These are phyloP conservation scores for Vaucheria bursata DNA, from an alignment of 352 stramenopile genomes.

Conservation along the genomic window DNA sequence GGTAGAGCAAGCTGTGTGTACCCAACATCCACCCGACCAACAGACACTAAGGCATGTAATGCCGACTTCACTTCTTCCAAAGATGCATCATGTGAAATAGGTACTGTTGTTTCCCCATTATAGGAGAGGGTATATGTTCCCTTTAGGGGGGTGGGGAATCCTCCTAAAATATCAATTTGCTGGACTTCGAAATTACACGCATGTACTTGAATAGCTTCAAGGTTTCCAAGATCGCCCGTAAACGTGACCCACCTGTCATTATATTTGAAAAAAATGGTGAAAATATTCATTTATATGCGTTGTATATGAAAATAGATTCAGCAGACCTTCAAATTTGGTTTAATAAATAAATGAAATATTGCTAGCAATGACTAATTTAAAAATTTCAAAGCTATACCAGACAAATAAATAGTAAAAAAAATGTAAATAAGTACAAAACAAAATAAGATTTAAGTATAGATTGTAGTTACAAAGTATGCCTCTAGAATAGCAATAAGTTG, in stretches of 20 bases:
- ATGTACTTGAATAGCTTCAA: slow-evolving; percentile 72
- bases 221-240: slow-evolving; percentile 83
- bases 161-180: slow-evolving; percentile 73
- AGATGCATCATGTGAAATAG: slow-evolving; percentile 73
- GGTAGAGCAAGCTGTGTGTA: slow-evolving; percentile 62
- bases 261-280: slow-evolving; percentile 47
- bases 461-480: too few relatives aligned
- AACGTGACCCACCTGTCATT: slow-evolving; percentile 78
- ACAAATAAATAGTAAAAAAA: too few relatives aligned
- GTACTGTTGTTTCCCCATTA: slow-evolving; percentile 58
- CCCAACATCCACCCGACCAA: slow-evolving; percentile 77
- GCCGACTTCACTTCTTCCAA: slow-evolving; percentile 68
- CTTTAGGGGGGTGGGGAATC: slow-evolving; percentile 78
- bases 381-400: too few relatives aligned
- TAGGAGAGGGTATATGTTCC: slow-evolving; percentile 77
- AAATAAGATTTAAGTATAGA: too few relatives aligned
- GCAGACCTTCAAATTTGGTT: background rate
- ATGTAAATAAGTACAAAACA: too few relatives aligned
- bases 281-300: background rate
- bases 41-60: slow-evolving; percentile 69
- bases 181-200: slow-evolving; percentile 71
- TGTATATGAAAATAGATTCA: background rate
- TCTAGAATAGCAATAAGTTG: too few relatives aligned
- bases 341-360: too few relatives aligned
- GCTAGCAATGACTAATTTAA: too few relatives aligned